These are phyloP conservation scores for Alternaria sp. DNA, from an alignment of 2,329 filamentous ascomycete species.

Conservation along the genomic window DNA sequence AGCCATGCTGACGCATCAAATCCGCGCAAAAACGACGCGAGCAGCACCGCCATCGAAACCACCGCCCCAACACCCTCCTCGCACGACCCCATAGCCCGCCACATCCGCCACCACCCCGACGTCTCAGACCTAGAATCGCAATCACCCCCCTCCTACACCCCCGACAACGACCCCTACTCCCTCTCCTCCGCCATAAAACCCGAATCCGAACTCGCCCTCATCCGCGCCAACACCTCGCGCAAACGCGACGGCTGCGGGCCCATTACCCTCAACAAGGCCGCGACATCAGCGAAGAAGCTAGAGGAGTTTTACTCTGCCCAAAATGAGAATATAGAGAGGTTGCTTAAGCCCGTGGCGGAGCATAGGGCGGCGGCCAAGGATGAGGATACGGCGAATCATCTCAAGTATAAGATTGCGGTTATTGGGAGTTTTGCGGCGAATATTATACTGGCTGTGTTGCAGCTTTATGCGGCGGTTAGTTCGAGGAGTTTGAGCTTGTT, in stretches of 20 bases:
- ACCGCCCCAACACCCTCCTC: constrained; percentile 26
- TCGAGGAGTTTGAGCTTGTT: constrained; percentile 59
- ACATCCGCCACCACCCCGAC: constrained; percentile 32
- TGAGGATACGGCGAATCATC: constrained; percentile 78
- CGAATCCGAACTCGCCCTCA: constrained; percentile 74
- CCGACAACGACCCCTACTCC: constrained; percentile 79
- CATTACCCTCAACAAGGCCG: constrained; percentile 51
- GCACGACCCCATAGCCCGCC: constrained; percentile 47
- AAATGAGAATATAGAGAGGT: constrained; percentile 90
- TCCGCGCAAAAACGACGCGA: constrained; percentile 35
- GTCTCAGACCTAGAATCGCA: constrained; percentile 53
- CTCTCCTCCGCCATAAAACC: constrained; percentile 81
- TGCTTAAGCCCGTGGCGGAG: constrained; percentile 92
- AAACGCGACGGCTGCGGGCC: constrained; percentile 67
- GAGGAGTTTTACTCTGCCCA: constrained; percentile 87
- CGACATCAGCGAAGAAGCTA: constrained; percentile 62
- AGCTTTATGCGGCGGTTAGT: constrained; percentile 85
- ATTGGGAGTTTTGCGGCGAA: constrained; percentile 78
- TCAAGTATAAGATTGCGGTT: constrained; percentile 74
- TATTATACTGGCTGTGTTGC: constrained; percentile 75
- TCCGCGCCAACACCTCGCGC: constrained; percentile 75
- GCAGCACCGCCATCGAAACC: constrained; percentile 51
- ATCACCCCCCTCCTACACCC: constrained; percentile 63
- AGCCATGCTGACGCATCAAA: constrained; percentile 15
- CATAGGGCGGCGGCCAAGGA: constrained; percentile 83